Percentiles rank a stretch among this genome's conserved stretches.
These are phyloP conservation scores for Phytophthora citrophthora DNA, from an alignment of 352 stramenopile genomes.

Conservation along the genomic window DNA sequence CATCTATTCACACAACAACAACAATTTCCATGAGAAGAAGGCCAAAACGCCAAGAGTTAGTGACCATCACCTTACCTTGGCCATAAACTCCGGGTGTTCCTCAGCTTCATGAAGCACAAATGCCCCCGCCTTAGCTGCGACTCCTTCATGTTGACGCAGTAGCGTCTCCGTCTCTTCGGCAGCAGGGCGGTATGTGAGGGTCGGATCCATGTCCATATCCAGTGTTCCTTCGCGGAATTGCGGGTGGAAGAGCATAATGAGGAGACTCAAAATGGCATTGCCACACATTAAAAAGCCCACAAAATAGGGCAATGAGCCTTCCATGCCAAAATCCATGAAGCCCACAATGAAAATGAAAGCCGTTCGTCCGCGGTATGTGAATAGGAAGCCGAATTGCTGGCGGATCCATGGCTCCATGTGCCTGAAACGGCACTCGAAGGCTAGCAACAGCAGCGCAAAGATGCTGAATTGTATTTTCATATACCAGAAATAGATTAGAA, in stretches of 20 bases:
- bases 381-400: slow-evolving; percentile 88
- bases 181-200: slow-evolving; percentile 64
- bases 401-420: slow-evolving; percentile 89
- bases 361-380: slow-evolving; percentile 86
- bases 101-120: slow-evolving; percentile 76
- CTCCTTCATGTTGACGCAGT: slow-evolving; percentile 65
- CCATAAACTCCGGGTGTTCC: slow-evolving; percentile 75
- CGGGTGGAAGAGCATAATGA: slow-evolving; percentile 88
- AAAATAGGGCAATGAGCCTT: slow-evolving; percentile 68
- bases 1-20: slow-evolving; percentile 34
- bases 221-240: slow-evolving; percentile 83
- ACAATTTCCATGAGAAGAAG: slow-evolving; percentile 7
- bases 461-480: slow-evolving; percentile 52
- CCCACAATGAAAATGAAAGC: slow-evolving; percentile 88
- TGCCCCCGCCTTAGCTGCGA: slow-evolving; percentile 63
- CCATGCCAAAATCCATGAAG: slow-evolving; percentile 91
- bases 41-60: neutral
- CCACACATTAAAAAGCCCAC: slow-evolving; percentile 82
- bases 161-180: slow-evolving; percentile 72
- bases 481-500: neutral
- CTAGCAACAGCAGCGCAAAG: slow-evolving; percentile 81
- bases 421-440: slow-evolving; percentile 88
- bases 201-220: slow-evolving; percentile 80
- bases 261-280: slow-evolving; percentile 76
- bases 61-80: slow-evolving; percentile 46